These are phyloP conservation scores for Asterella californica DNA, from an alignment of 225 moss, liverwort and hornwort genomes.

Conservation along the genomic window DNA sequence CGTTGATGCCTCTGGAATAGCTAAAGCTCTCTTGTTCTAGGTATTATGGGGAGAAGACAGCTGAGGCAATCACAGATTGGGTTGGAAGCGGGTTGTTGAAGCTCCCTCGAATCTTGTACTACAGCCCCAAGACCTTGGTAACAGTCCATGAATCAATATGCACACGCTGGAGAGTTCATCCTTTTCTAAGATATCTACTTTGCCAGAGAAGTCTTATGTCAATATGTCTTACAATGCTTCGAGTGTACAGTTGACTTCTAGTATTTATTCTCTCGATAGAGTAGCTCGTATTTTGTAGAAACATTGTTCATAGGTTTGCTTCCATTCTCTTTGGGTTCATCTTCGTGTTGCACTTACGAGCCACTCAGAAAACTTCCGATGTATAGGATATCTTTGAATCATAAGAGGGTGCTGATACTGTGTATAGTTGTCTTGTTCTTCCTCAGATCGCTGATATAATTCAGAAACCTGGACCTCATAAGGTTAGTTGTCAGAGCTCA, in stretches of 20 bases:
- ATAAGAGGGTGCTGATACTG: neutral
- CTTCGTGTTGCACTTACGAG: neutral
- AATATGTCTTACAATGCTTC: neutral
- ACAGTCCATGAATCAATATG: neutral
- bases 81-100: constrained; percentile 49
- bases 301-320: neutral
- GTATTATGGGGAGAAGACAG: constrained; percentile 53
- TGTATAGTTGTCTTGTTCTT: neutral
- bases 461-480: constrained; percentile 52
- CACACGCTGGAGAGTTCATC: neutral
- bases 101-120: constrained; percentile 61
- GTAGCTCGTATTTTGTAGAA: neutral
- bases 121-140: constrained; percentile 44
- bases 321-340: neutral
- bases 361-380: neutral
- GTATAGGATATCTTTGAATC: neutral
- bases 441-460: constrained; percentile 54
- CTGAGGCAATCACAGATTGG: constrained; percentile 58
- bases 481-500: constrained; percentile 35
- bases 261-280: neutral
- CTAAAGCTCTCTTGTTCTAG: constrained; percentile 15
- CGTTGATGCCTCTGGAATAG: neutral
- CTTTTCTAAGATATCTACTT: neutral
- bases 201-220: neutral
- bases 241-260: neutral